Evolutionary conservation across 2,329 filamentous ascomycete genomes (phyloP).

Genomic region (Trematosphaeria pertusa): DNA sequence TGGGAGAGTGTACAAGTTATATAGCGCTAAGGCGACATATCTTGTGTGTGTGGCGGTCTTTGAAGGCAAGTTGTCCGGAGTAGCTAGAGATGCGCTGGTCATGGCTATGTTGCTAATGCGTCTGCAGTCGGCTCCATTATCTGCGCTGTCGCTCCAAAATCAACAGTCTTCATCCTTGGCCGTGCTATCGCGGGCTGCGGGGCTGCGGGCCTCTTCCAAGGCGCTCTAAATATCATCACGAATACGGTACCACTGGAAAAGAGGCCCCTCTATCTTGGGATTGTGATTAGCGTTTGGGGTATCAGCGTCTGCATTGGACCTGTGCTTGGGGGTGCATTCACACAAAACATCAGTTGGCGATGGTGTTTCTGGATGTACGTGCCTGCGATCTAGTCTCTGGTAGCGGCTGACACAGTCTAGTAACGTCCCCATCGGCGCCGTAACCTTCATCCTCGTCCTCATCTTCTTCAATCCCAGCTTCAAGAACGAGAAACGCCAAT

Average conservation of each 20-base stretch:
- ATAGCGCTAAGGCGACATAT: slow-evolving; percentile 55
- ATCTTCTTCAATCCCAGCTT: slow-evolving; percentile 1
- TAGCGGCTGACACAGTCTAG: slow-evolving; percentile 23
- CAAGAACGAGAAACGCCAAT: not conserved
- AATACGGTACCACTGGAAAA: slow-evolving; percentile 37
- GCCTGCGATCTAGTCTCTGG: slow-evolving; percentile 37
- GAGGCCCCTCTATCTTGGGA: slow-evolving; percentile 45
- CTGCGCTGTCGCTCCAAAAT: slow-evolving; percentile 50
- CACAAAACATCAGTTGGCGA: slow-evolving; percentile 13
- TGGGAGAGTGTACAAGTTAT: slow-evolving; percentile 50
- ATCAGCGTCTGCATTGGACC: slow-evolving; percentile 43
- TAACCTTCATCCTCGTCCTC: slow-evolving; percentile 19
- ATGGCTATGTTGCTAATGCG: slow-evolving; percentile 41
- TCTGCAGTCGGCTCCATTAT: slow-evolving; percentile 56
- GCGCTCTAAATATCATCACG: slow-evolving; percentile 16
- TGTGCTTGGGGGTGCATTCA: slow-evolving; percentile 35
- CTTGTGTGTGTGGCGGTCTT: slow-evolving; percentile 50
- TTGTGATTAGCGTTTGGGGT: slow-evolving; percentile 36
- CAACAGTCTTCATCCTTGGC: slow-evolving; percentile 15
- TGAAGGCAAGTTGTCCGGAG: slow-evolving; percentile 31
- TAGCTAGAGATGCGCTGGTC: slow-evolving; percentile 53
- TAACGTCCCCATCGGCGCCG: slow-evolving; percentile 48
- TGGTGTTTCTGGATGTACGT: slow-evolving; percentile 27
- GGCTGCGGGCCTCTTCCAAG: slow-evolving; percentile 18
- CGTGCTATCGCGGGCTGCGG: slow-evolving; percentile 16